Evolutionary conservation across 352 stramenopile species (phyloP), one percentile per base, ranked within the genome.

Genomic region (Blastocystis sp.): DNA sequence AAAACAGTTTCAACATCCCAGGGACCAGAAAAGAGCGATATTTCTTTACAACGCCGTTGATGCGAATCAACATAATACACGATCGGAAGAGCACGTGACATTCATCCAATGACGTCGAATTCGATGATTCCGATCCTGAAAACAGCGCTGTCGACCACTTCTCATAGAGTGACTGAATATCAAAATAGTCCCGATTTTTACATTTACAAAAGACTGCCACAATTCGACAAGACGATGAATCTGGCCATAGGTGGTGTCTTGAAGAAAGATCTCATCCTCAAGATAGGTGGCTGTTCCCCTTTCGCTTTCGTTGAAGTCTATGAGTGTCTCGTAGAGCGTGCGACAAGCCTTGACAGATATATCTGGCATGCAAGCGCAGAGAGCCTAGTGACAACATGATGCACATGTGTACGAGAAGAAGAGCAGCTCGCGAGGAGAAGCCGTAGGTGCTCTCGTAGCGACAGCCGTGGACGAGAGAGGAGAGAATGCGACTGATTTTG

Each of bases 261-360:
- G n/a, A 9, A 85, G 20, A 37, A 66, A 85, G 37, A 85, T 11
- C 30, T 68, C 50, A 43, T 85, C 73, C 20, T 85, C 73, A 3
- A 37, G 30, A 45, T 43, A 18, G 9, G 3, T 9, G 56, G 53
- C 73, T 7, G 20, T 43, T 53, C 50, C 56, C 5, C 73, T 50
- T 34, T 85, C 73, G 30, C 34, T 37, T 20, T 85, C 73, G 56
- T 85, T 66, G 53, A 85, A 85, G 56, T 85, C 73, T 8, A 85
- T 30, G 4, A 85, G 45, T 0, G 73, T 68, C 39, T 85, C 73
- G 37, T 68, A 85, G 47, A 85, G 73, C 24, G 54, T 37, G n/a
- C 53, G 73, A 45, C 63, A 53, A 7, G 73, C 73, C 37, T 26
- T n/a, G 9, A 34, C 20, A 0, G 53, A 53, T n/a, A 68, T 37